These are phyloP conservation scores for Pichia rugopelliculosa DNA, from an alignment of 805 yeast genomes.

Conservation along the genomic window DNA sequence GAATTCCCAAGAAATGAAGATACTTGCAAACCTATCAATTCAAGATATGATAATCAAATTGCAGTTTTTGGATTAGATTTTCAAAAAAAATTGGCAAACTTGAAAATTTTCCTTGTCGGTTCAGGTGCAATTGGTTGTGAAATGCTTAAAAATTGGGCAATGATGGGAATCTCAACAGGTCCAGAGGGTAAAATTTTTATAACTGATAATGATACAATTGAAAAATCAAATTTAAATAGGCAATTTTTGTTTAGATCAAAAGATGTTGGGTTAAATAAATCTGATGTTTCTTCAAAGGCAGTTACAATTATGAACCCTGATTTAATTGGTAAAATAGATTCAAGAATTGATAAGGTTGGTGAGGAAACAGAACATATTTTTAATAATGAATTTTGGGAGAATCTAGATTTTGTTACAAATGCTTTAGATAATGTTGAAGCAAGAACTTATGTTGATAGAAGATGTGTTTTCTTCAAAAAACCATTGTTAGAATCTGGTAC, in stretches of 20 bases:
- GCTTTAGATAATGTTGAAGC: slow-evolving; percentile 98
- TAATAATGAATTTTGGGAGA: slow-evolving; percentile 77
- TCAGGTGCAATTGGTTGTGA: slow-evolving; percentile 99
- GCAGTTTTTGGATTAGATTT: slow-evolving; percentile 85
- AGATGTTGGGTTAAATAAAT: slow-evolving; percentile 88
- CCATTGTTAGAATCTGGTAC: slow-evolving; percentile 95
- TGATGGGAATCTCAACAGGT: slow-evolving; percentile 92
- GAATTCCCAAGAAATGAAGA: slow-evolving; percentile 58
- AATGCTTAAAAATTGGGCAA: slow-evolving; percentile 96
- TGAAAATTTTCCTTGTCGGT: slow-evolving; percentile 86
- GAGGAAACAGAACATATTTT: slow-evolving; percentile 85
- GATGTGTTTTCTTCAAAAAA: slow-evolving; percentile 88
- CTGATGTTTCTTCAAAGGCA: slow-evolving; percentile 85
- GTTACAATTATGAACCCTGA: slow-evolving; percentile 82
- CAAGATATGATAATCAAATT: slow-evolving; percentile 91
- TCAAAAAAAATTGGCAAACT: slow-evolving; percentile 66
- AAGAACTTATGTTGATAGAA: slow-evolving; percentile 93
- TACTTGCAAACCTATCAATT: slow-evolving; percentile 63
- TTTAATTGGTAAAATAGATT: slow-evolving; percentile 64
- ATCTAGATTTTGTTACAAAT: slow-evolving; percentile 84
- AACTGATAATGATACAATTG: slow-evolving; percentile 93
- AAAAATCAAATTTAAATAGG: slow-evolving; percentile 91
- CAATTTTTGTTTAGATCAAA: slow-evolving; percentile 92
- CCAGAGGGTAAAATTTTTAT: slow-evolving; percentile 76
- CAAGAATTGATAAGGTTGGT: slow-evolving; percentile 84